Evolutionary conservation across 2,329 filamentous ascomycete genomes (phyloP), one percentile per base, ranked within the genome.

Genomic region (Cladosporium sphaerospermum): DNA sequence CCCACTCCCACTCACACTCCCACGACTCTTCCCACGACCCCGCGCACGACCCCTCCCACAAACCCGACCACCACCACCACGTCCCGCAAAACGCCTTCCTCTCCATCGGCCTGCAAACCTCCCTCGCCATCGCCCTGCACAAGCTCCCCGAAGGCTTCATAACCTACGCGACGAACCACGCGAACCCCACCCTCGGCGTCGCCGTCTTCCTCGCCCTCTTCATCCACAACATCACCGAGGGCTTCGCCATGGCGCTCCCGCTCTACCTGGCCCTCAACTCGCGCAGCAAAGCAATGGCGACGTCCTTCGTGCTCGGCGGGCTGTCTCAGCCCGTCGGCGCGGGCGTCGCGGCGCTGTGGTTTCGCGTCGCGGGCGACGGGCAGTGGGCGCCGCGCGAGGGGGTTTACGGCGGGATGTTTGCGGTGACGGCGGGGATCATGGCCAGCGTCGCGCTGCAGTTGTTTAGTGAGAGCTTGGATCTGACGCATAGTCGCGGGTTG

Each of bases 151-250:
- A 86, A 69, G 83, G 82, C 37, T 85, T 85, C 70, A 85, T 99
- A 61, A 97, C 92, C 1, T 99, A 95, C 68, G 92, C 93, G 9
- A 96, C 93, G 9, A 99, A 97, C 70, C 93, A 99, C 67, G 92
- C 90, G 10, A 97, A 91, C 67, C 91, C 93, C 0, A 77, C 80
- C 0, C 81, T 99, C 0, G 93, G 93, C 16, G 83, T 96, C 70
- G 87, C 88, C 49, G 89, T 99, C 52, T 99, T 99, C 73, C 81
- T 97, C 69, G 92, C 93, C 0, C 80, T 99, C 7, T 96, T 96
- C 67, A 92, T 99, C 55, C 93, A 99, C 78, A 99, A 97, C 73
- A 95, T 99, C 64, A 91, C 89, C 28, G 93, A 99, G 73, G 93
- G 93, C 1, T 97, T 97, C 67, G 89, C 91, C 57, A 86, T 99